Evolutionary conservation across 2,329 filamentous ascomycete genomes (phyloP).

Genomic region (Aspergillus pseudoterreus): DNA sequence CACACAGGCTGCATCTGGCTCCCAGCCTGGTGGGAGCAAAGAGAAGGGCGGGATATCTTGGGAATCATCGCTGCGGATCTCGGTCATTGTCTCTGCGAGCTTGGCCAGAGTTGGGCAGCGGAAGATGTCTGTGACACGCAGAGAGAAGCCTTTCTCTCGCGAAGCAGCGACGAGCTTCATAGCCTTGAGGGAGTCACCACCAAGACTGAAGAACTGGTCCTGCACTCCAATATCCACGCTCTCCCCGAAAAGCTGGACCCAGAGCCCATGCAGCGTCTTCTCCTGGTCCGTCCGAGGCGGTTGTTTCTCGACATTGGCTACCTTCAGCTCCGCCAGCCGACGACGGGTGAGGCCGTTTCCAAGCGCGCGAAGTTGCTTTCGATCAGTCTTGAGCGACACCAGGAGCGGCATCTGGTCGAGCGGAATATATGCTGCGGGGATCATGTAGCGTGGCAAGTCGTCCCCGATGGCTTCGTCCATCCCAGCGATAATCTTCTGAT

Average conservation of each 20-base stretch:
- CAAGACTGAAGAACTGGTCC: conserved; percentile 20
- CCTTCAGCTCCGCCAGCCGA: neutral
- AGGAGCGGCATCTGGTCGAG: conserved; percentile 36
- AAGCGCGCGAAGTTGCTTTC: conserved; percentile 23
- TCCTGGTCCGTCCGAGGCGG: neutral
- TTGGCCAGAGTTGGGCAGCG: conserved; percentile 25
- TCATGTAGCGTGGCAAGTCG: conserved; percentile 38
- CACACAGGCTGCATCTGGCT: neutral
- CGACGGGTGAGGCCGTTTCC: conserved; percentile 3
- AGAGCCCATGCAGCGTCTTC: neutral
- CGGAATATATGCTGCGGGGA: conserved; percentile 37
- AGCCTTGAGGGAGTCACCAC: conserved; percentile 13
- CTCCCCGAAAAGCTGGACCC: neutral
- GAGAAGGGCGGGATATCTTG: conserved; percentile 8
- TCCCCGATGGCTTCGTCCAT: conserved; percentile 20
- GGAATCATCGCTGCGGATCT: neutral
- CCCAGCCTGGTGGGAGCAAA: conserved; percentile 8
- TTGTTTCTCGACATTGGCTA: neutral
- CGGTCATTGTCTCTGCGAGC: neutral
- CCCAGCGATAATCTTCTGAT: conserved; percentile 30
- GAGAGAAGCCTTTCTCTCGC: conserved; percentile 3
- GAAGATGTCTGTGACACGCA: conserved; percentile 31
- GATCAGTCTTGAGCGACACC: conserved; percentile 33
- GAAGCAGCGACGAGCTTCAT: conserved; percentile 8
- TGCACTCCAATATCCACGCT: neutral